Evolutionary conservation across 495 filamentous ascomycete species (phyloP).

Genomic region (Parathielavia appendiculata): DNA sequence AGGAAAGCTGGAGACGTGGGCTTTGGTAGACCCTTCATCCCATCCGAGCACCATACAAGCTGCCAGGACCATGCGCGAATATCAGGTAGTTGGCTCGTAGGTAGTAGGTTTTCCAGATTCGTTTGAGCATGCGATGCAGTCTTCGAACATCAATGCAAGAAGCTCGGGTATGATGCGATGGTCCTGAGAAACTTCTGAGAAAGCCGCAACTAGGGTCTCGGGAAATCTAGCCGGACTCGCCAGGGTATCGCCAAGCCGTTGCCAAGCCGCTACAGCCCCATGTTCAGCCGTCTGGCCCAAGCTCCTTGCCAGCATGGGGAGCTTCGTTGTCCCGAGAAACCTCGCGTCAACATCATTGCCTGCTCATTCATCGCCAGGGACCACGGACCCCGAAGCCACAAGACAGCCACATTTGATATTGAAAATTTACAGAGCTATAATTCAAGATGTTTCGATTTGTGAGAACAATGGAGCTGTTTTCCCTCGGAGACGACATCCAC

Average conservation of each 20-base stretch:
- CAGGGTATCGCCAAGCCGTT: not conserved
- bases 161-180: too few species aligned
- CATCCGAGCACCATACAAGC: too few species aligned
- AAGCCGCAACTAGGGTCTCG: not conserved
- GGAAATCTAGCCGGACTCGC: not conserved
- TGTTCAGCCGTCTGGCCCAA: conserved; percentile 5
- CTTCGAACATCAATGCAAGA: too few species aligned
- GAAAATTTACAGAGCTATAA: not conserved
- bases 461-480: not conserved
- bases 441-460: conserved; percentile 29
- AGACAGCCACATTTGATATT: not conserved
- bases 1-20: too few species aligned
- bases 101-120: too few species aligned
- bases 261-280: not conserved
- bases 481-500: not conserved
- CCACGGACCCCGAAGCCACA: not conserved
- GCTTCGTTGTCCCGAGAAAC: too few species aligned
- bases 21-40: too few species aligned
- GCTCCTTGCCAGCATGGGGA: not conserved
- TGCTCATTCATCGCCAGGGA: not conserved
- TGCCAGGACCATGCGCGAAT: too few species aligned
- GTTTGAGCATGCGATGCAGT: too few species aligned
- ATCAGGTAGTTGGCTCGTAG: too few species aligned
- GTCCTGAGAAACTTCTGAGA: too few species aligned
- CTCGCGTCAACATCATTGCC: not conserved